These are phyloP conservation scores for Glaciozyma antarctica DNA, from an alignment of 768 basidiomycete genomes.

Conservation along the genomic window DNA sequence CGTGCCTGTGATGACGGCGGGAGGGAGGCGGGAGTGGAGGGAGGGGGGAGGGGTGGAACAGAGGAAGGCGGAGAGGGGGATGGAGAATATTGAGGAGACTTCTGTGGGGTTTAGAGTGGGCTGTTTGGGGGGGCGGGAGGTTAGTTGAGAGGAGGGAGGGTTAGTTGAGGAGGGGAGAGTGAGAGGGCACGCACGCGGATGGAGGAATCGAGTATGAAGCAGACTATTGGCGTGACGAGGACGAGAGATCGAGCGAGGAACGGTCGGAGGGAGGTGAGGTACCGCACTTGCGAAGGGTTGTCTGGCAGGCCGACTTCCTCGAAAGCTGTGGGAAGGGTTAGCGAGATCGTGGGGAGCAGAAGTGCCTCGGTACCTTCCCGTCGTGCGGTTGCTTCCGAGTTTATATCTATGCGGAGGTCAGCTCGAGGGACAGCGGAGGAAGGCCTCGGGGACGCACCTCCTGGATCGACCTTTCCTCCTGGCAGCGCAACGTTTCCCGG, in stretches of 20 bases:
- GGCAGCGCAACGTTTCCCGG: constrained; percentile 29
- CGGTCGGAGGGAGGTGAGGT: constrained; percentile 31
- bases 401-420: constrained; percentile 5
- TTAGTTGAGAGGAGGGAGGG: not conserved
- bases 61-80: too few species aligned
- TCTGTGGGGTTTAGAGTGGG: too few species aligned
- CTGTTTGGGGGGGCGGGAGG: too few species aligned
- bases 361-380: constrained; percentile 15
- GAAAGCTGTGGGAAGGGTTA: constrained; percentile 14
- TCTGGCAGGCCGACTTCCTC: constrained; percentile 34
- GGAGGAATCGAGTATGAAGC: constrained; percentile 23
- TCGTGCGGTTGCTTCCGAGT: constrained; percentile 27
- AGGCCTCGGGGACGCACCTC: not conserved
- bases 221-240: constrained; percentile 32
- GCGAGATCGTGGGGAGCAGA: not conserved
- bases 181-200: constrained; percentile 10
- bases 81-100: too few species aligned
- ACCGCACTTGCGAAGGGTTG: constrained; percentile 21
- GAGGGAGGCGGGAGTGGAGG: too few species aligned
- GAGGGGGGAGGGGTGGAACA: too few species aligned
- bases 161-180: not conserved
- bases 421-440: not conserved
- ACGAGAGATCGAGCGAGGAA: constrained; percentile 30
- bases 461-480: constrained; percentile 28
- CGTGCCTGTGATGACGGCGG: too few species aligned